Evolutionary conservation across 78 protist species (phyloP), one percentile per base, ranked within the genome.

Genomic region (Diacronema lutheri): DNA sequence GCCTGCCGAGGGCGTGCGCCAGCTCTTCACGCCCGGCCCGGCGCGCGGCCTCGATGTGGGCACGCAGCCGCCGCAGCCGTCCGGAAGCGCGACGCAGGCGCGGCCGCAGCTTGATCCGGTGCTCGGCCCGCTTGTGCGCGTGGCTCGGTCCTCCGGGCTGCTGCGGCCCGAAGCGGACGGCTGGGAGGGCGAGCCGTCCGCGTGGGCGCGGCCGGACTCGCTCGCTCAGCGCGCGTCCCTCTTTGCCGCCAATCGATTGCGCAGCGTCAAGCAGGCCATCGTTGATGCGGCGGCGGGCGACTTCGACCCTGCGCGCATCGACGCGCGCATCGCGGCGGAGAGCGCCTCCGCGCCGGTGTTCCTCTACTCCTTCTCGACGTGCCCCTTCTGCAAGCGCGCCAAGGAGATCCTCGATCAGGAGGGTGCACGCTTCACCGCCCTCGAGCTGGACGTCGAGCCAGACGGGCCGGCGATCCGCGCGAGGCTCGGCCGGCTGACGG

Each of bases 391-490:
- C 81, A 73, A 46, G 38, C 4, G 16, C 6, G 81, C 81, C 40
- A 73, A 46, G 38, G 61, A 44, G 64, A 19, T n/a, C 23, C 61
- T 73, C 35, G 62, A 11, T 62, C 25, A 38, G n/a, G 46, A 46
- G 38, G 64, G 61, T 26, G 38, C 25, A 5, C 57, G 33, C 40
- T 73, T 6, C 81, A n/a, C 16, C 64, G 81, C 46, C 16, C 1
- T 73, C 40, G 81, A 73, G 61, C 81, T 73, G 26, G 81, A 73
- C 81, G n/a, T 41, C 23, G 81, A 46, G 62, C 20, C 6, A 35
- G 62, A 46, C 12, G 81, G 81, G n/a, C 26, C 64, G 44, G 81
- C 81, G n/a, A 1, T 73, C 35, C 81, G 61, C 44, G n/a, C 81
- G 61, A 40, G 38, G 62, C 40, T 73, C 10, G 81, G 64, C 60